Percentiles rank a stretch among this genome's conserved stretches.
Conservation (phyloP, 208 protist genomes). For the Leptomonas pyrrhocoris region DNA sequence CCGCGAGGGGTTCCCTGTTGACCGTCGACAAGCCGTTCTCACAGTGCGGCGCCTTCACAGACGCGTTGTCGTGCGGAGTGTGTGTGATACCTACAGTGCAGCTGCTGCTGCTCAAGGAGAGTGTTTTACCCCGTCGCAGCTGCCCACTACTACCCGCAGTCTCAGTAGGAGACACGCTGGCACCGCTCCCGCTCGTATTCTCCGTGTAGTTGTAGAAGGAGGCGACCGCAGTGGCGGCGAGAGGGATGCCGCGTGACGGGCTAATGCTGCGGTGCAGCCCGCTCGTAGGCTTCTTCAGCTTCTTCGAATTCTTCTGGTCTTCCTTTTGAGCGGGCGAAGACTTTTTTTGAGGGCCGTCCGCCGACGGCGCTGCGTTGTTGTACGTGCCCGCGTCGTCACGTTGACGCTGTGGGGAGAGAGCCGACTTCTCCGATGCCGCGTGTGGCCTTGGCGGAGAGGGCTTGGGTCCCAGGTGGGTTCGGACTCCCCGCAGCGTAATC, state of each 20-base stretch:
- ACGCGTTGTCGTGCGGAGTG: neutral
- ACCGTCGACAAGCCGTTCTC: neutral
- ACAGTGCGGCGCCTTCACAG: neutral
- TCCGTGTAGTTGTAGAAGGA: neutral
- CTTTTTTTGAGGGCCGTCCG: neutral
- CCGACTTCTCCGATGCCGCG: too few relatives aligned
- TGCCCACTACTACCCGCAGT: too few relatives aligned
- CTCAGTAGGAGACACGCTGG: too few relatives aligned
- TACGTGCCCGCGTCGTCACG: too few relatives aligned
- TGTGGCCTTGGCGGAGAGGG: neutral
- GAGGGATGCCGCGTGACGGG: constrained; percentile 1
- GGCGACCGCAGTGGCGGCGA: neutral
- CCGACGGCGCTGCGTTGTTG: neutral
- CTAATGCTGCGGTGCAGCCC: constrained; percentile 3
- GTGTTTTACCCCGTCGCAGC: too few relatives aligned
- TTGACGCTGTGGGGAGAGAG: too few relatives aligned
- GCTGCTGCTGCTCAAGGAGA: too few relatives aligned
- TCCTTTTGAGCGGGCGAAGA: neutral
- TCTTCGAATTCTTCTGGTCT: constrained; percentile 5
- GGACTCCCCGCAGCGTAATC: constrained; percentile 1
- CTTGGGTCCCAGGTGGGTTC: too few relatives aligned
- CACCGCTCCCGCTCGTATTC: neutral
- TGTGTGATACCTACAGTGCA: neutral
- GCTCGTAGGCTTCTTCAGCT: neutral
- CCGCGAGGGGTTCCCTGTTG: neutral